These are phyloP conservation scores for Pseudocercospora macadamiae DNA, from an alignment of 2,329 filamentous ascomycete genomes.

Conservation along the genomic window DNA sequence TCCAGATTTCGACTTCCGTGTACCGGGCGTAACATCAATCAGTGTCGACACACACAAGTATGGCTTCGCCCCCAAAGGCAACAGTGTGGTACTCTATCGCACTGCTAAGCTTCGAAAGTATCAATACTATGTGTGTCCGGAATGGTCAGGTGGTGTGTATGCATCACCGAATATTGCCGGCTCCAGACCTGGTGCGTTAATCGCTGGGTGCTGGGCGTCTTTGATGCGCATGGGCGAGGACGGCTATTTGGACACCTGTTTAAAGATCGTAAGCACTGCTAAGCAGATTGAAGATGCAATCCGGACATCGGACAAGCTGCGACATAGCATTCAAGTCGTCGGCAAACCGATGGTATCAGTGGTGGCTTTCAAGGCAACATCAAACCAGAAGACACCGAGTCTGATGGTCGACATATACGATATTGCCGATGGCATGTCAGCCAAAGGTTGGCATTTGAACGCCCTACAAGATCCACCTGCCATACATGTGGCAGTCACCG, in stretches of 20 bases:
- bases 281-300: conserved; percentile 81
- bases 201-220: conserved; percentile 93
- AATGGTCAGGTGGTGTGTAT: conserved; percentile 96
- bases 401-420: conserved; percentile 90
- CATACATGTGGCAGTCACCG: conserved; percentile 90
- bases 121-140: conserved; percentile 94
- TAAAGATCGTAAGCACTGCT: conserved; percentile 82
- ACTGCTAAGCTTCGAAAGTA: conserved; percentile 75
- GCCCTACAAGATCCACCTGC: conserved; percentile 88
- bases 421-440: conserved; percentile 83
- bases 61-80: conserved; percentile 96
- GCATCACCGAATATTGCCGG: conserved; percentile 90
- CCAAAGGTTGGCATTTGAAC: conserved; percentile 92
- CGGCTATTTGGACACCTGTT: conserved; percentile 85
- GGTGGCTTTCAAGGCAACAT: conserved; percentile 75
- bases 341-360: conserved; percentile 88
- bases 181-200: conserved; percentile 87
- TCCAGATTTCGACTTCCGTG: conserved; percentile 87
- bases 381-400: conserved; percentile 21
- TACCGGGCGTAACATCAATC: conserved; percentile 93
- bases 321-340: conserved; percentile 74
- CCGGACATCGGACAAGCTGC: conserved; percentile 67
- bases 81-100: conserved; percentile 90
- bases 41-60: conserved; percentile 99
- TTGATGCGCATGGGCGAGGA: conserved; percentile 85